Conservation (phyloP, 78 protist genomes). For the Emiliania huxleyi region DNA sequence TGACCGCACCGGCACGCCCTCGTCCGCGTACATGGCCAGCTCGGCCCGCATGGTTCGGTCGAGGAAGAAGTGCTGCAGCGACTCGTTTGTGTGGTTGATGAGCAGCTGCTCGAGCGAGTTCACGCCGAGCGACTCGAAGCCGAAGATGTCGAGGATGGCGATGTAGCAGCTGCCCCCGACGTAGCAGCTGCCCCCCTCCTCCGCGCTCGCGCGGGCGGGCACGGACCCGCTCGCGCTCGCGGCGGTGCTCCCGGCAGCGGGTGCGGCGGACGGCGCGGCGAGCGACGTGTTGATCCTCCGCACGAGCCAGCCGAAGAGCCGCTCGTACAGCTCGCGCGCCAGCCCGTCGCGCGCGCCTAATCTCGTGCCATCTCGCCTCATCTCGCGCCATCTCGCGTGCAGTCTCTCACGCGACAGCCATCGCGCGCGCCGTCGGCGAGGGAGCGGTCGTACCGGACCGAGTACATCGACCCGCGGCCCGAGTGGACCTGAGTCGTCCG, state of each 20-base stretch:
- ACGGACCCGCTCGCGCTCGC: neutral
- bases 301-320: slow-evolving; percentile 87
- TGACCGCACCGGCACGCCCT: too few species aligned
- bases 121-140: slow-evolving; percentile 85
- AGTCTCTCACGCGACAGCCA: too few species aligned
- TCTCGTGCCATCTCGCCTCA: too few species aligned
- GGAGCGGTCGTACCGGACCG: slow-evolving; percentile 36
- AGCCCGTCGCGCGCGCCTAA: slow-evolving; percentile 90
- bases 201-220: too few species aligned
- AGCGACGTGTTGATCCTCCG: slow-evolving; percentile 67
- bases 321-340: slow-evolving; percentile 83
- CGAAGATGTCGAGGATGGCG: slow-evolving; percentile 88
- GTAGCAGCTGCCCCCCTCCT: neutral
- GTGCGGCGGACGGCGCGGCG: slow-evolving; percentile 16
- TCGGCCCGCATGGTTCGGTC: slow-evolving; percentile 43
- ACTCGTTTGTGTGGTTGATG: slow-evolving; percentile 37
- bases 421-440: neutral
- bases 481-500: too few species aligned
- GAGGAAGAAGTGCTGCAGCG: neutral
- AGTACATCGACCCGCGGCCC: slow-evolving; percentile 41
- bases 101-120: slow-evolving; percentile 74
- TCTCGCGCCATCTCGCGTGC: too few species aligned
- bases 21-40: slow-evolving; percentile 56
- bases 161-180: neutral
- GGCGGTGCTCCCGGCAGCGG: neutral